Conservation (phyloP, 495 filamentous ascomycete genomes). For the Xylaria sp. region DNA sequence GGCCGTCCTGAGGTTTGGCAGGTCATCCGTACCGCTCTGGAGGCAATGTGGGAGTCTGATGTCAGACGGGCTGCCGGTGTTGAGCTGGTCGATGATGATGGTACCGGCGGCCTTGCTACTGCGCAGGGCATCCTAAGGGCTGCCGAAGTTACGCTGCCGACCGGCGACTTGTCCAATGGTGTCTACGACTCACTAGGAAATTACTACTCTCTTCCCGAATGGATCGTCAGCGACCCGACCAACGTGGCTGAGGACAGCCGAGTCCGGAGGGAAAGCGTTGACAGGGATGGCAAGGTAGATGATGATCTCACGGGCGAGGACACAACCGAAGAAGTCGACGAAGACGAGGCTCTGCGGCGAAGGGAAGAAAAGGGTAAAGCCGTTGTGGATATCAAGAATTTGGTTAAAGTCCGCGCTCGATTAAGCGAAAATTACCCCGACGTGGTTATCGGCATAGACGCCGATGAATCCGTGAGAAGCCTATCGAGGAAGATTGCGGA, state of each 20-base stretch:
- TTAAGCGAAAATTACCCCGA: slow-evolving; percentile 77
- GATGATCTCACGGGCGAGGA: slow-evolving; percentile 52
- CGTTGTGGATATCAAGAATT: slow-evolving; percentile 54
- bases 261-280: slow-evolving; percentile 34
- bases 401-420: slow-evolving; percentile 67
- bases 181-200: slow-evolving; percentile 80
- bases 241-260: slow-evolving; percentile 63
- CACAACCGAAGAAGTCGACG: slow-evolving; percentile 46
- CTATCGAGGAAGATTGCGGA: slow-evolving; percentile 69
- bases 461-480: slow-evolving; percentile 66
- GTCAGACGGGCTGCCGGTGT: slow-evolving; percentile 31
- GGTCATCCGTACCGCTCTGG: slow-evolving; percentile 69
- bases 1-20: slow-evolving; percentile 81
- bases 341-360: slow-evolving; percentile 62
- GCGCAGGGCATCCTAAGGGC: slow-evolving; percentile 83
- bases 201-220: slow-evolving; percentile 76
- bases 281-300: slow-evolving; percentile 52
- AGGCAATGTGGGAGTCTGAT: slow-evolving; percentile 63
- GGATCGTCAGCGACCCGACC: slow-evolving; percentile 75
- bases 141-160: slow-evolving; percentile 79
- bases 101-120: slow-evolving; percentile 59
- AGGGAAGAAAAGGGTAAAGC: slow-evolving; percentile 72
- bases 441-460: slow-evolving; percentile 64
- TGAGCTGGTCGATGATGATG: slow-evolving; percentile 40
- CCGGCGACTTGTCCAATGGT: slow-evolving; percentile 72